These are phyloP conservation scores for Tolypocladium amazonense DNA, from an alignment of 2,329 filamentous ascomycete species.

Conservation along the genomic window DNA sequence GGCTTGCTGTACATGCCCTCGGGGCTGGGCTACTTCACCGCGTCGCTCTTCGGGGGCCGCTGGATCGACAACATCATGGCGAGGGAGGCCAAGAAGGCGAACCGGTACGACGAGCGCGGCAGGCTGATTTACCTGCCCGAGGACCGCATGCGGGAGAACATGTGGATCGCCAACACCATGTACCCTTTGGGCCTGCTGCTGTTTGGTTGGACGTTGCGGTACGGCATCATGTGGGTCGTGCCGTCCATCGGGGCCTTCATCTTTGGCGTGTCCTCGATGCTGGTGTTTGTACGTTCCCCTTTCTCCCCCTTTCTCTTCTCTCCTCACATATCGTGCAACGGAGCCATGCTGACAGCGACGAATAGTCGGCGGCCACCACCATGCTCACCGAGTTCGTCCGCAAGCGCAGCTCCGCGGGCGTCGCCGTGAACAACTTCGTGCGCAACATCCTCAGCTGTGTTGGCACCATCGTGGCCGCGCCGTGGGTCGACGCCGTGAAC, in stretches of 20 bases:
- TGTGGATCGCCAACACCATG: constrained; percentile 61
- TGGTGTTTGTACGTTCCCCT: constrained; percentile 51
- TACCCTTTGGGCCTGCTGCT: constrained; percentile 62
- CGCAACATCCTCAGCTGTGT: constrained; percentile 69
- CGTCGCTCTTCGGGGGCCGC: constrained; percentile 57
- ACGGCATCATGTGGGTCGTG: constrained; percentile 55
- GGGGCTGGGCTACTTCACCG: constrained; percentile 60
- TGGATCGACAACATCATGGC: constrained; percentile 80
- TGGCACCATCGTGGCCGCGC: constrained; percentile 58
- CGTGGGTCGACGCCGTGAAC: constrained; percentile 60
- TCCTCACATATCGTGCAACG: background rate
- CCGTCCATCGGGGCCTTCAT: constrained; percentile 57
- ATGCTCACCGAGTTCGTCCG: constrained; percentile 84
- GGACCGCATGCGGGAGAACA: constrained; percentile 75
- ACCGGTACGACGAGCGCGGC: constrained; percentile 56
- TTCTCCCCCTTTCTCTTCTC: background rate
- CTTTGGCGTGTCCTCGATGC: constrained; percentile 70
- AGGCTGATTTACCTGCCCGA: constrained; percentile 61
- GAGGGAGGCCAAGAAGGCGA: constrained; percentile 59
- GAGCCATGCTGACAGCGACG: background rate
- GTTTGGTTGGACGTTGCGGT: constrained; percentile 66
- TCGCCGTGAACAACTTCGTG: constrained; percentile 74
- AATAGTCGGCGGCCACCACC: constrained; percentile 52
- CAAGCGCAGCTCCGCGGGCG: constrained; percentile 56
- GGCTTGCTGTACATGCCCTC: constrained; percentile 70